Evolutionary conservation across 495 filamentous ascomycete genomes (phyloP).

Genomic region (Neurospora sp.): DNA sequence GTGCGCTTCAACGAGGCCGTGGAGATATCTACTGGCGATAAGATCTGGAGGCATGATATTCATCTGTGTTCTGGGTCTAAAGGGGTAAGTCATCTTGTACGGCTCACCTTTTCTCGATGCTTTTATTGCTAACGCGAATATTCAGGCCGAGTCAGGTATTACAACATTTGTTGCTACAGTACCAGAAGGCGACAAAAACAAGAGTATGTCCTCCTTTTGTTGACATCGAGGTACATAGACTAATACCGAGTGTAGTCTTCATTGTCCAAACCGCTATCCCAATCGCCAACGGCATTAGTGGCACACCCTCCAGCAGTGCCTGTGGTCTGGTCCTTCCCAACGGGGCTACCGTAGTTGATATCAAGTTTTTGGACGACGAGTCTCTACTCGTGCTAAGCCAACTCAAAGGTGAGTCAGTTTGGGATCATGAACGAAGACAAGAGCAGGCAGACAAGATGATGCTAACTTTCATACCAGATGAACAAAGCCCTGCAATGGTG

Average conservation of each 20-base stretch:
- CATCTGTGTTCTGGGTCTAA: constrained; percentile 17
- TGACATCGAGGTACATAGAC: neutral
- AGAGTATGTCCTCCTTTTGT: constrained; percentile 11
- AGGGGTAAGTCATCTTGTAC: constrained; percentile 16
- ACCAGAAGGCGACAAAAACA: constrained; percentile 13
- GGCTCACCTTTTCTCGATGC: neutral
- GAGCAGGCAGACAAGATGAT: neutral
- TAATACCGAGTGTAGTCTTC: constrained; percentile 34
- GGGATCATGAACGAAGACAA: neutral
- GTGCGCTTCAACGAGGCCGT: constrained; percentile 41
- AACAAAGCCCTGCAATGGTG: constrained; percentile 9
- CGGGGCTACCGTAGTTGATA: constrained; percentile 31
- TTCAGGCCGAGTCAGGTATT: constrained; percentile 20
- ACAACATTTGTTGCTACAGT: constrained; percentile 28
- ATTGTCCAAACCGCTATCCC: constrained; percentile 30
- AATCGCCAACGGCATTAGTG: constrained; percentile 36
- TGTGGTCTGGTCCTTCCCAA: constrained; percentile 30
- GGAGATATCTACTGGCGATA: constrained; percentile 24
- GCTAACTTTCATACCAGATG: constrained; percentile 10
- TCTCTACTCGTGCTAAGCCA: constrained; percentile 36
- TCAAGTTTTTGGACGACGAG: constrained; percentile 38
- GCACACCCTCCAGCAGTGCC: constrained; percentile 14
- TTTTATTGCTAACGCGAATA: constrained; percentile 6
- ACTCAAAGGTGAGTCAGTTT: constrained; percentile 19
- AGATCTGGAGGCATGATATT: constrained; percentile 31